Conservation (phyloP, 176 grass and related monocot species). For the Rhynchospora tenuis region DNA sequence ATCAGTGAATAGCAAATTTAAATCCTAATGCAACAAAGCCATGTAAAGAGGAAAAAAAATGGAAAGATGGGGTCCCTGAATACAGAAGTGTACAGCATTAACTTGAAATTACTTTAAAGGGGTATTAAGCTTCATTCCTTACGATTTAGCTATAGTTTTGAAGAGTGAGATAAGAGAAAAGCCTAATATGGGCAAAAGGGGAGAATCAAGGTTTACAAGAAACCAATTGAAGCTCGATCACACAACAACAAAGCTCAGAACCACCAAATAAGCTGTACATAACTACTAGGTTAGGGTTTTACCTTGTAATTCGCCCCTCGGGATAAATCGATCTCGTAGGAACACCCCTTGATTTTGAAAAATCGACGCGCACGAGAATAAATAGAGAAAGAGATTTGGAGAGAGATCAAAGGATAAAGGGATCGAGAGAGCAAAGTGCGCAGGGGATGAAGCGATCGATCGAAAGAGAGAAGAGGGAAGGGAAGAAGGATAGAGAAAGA, state of each 20-base stretch:
- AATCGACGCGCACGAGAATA: slow-evolving; percentile 10
- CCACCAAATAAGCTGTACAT: background rate
- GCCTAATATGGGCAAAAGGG: background rate
- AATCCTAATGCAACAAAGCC: background rate
- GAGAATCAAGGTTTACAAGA: slow-evolving; percentile 3
- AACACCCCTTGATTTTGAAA: background rate
- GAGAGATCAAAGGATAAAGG: slow-evolving; percentile 7
- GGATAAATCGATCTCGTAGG: slow-evolving; percentile 8
- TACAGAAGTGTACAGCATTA: slow-evolving; percentile 15
- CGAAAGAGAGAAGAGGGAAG: background rate
- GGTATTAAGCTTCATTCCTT: background rate
- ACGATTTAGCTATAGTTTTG: background rate
- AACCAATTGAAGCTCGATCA: slow-evolving; percentile 6
- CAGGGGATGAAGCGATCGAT: background rate
- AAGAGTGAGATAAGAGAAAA: background rate
- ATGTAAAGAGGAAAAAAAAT: background rate
- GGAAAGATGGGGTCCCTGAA: background rate
- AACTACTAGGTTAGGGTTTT: background rate
- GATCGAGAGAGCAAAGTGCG: background rate
- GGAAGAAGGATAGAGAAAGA: background rate
- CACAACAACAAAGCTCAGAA: background rate
- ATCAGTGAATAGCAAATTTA: background rate
- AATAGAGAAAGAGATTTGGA: background rate
- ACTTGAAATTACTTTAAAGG: background rate
- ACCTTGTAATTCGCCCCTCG: slow-evolving; percentile 3